Evolutionary conservation across 1,139 yeast species (phyloP).

Genomic region (Nakaseomyces bracarensis): DNA sequence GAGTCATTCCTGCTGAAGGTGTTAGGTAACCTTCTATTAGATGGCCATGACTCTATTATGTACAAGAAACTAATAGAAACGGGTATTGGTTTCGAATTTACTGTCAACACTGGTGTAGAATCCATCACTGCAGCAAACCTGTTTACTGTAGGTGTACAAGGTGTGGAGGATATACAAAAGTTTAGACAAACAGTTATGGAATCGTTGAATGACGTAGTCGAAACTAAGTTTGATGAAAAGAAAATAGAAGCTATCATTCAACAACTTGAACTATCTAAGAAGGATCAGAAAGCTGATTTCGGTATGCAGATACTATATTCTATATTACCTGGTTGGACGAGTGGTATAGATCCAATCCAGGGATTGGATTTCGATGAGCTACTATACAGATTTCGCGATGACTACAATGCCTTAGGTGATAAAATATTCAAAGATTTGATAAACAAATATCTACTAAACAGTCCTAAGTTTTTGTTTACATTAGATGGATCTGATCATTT

Average conservation of each 20-base stretch:
- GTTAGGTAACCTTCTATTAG: constrained; percentile 64
- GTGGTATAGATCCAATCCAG: constrained; percentile 63
- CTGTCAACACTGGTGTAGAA: constrained; percentile 85
- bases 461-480: constrained; percentile 59
- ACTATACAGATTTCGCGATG: constrained; percentile 51
- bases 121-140: constrained; percentile 70
- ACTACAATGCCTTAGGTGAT: constrained; percentile 48
- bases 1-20: constrained; percentile 68
- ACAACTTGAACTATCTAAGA: constrained; percentile 75
- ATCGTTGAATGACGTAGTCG: constrained; percentile 41
- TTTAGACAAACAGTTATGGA: constrained; percentile 41
- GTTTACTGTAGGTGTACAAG: constrained; percentile 81
- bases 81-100: constrained; percentile 77
- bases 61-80: constrained; percentile 78
- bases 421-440: constrained; percentile 52
- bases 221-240: constrained; percentile 44
- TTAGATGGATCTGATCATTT: constrained; percentile 64
- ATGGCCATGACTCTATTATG: constrained; percentile 88
- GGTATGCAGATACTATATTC: constrained; percentile 74
- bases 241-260: constrained; percentile 80
- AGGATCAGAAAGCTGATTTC: constrained; percentile 83
- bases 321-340: constrained; percentile 76
- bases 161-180: constrained; percentile 46
- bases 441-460: constrained; percentile 42
- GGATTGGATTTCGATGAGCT: constrained; percentile 57